These are phyloP conservation scores for Bipolaris cookei DNA, from an alignment of 2,329 filamentous ascomycete genomes.

Conservation along the genomic window DNA sequence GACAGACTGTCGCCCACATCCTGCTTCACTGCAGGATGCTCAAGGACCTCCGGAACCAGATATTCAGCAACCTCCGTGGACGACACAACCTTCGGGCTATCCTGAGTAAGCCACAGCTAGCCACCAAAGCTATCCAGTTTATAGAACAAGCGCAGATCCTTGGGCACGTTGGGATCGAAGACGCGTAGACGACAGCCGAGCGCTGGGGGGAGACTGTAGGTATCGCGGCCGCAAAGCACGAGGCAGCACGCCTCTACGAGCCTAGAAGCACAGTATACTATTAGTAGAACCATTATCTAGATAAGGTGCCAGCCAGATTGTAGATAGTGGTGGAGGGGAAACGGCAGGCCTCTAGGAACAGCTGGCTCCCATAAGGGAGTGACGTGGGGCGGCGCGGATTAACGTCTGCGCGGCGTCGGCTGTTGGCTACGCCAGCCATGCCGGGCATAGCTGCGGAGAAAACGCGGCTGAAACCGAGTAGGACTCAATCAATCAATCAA, in stretches of 20 bases:
- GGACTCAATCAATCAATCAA: too few species aligned
- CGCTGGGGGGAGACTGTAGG: constrained; percentile 22
- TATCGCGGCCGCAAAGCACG: constrained; percentile 15
- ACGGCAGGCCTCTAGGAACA: constrained; percentile 1
- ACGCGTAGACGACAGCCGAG: constrained; percentile 14
- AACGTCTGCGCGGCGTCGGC: background rate
- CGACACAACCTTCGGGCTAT: constrained; percentile 22
- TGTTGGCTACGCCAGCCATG: background rate
- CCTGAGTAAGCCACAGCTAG: constrained; percentile 19
- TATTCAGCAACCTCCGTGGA: constrained; percentile 21
- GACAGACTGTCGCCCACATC: constrained; percentile 24
- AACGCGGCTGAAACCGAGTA: background rate
- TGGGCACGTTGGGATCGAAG: constrained; percentile 17
- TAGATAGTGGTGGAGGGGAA: constrained; percentile 2
- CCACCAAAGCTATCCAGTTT: constrained; percentile 24
- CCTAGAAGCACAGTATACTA: constrained; percentile 12
- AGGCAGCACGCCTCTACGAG: constrained; percentile 24
- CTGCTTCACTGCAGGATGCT: constrained; percentile 18
- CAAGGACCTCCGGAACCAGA: constrained; percentile 22
- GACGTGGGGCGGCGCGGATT: constrained; percentile 5
- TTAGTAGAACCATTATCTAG: constrained; percentile 2
- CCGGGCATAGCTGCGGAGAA: constrained; percentile 1
- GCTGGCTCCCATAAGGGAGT: background rate
- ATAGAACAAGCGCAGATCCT: constrained; percentile 30
- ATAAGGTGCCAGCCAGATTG: background rate